These are phyloP conservation scores for Corymbia citriodora DNA, from an alignment of 441 rosid genomes.

Conservation along the genomic window DNA sequence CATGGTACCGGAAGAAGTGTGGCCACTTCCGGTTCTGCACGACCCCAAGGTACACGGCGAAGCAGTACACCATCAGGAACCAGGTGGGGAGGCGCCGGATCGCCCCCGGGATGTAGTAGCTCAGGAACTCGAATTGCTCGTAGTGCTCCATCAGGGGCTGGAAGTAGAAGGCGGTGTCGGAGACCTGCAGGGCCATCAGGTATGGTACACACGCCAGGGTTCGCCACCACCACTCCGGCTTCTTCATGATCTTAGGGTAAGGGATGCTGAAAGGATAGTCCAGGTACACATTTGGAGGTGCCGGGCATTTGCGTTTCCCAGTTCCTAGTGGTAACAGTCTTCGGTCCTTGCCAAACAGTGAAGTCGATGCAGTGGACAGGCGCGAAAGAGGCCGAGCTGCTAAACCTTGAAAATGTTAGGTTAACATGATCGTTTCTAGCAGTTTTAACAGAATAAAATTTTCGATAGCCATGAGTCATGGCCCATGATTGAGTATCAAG, in stretches of 20 bases:
- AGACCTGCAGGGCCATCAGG: conserved; percentile 64
- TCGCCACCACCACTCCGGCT: conserved; percentile 88
- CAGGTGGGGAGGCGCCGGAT: conserved; percentile 55
- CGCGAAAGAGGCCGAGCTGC: not conserved
- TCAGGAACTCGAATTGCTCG: conserved; percentile 37
- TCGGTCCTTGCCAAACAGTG: not conserved
- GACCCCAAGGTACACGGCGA: conserved; percentile 38
- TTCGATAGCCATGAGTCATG: not conserved
- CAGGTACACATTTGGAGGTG: conserved; percentile 26
- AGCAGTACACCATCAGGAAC: conserved; percentile 67
- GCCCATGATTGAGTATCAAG: not conserved
- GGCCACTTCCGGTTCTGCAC: conserved; percentile 68
- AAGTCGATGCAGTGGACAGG: not conserved
- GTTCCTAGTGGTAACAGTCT: not conserved
- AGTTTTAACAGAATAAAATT: not conserved
- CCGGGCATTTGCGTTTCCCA: not conserved
- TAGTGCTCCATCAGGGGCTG: conserved; percentile 54
- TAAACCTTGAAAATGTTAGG: not conserved
- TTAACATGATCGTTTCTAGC: not conserved
- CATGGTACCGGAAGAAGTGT: conserved; percentile 73
- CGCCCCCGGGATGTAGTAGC: conserved; percentile 65
- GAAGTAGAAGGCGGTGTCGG: conserved; percentile 57
- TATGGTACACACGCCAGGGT: conserved; percentile 68
- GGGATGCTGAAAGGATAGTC: conserved; percentile 37
- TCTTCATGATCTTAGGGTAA: conserved; percentile 40